Evolutionary conservation across 305 asterid species (phyloP).

Genomic region (Fraxinus xanthoxyloides): DNA sequence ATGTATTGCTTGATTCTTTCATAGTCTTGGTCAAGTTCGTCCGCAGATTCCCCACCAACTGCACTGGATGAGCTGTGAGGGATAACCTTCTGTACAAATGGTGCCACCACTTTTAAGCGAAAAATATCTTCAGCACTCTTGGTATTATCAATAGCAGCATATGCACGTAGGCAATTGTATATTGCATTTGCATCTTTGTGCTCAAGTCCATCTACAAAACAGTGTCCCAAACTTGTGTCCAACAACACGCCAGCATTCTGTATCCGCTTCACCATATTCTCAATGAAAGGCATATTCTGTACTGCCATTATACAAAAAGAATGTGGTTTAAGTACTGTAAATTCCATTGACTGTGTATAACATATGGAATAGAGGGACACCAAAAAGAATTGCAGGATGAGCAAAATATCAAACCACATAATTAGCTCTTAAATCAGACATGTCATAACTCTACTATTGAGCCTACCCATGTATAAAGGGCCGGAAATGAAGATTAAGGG

Average conservation of each 20-base stretch:
- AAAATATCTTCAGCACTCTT: constrained; percentile 85
- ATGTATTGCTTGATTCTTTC: constrained; percentile 58
- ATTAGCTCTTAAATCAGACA: constrained; percentile 10
- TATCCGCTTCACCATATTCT: constrained; percentile 94
- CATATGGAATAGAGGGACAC: constrained; percentile 3
- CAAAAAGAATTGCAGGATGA: constrained; percentile 14
- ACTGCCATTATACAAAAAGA: constrained; percentile 49
- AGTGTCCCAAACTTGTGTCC: constrained; percentile 82
- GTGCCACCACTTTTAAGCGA: constrained; percentile 67
- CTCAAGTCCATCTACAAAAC: constrained; percentile 84
- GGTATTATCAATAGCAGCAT: constrained; percentile 90
- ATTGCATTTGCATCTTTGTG: constrained; percentile 83
- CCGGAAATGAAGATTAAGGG: not conserved
- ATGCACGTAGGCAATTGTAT: constrained; percentile 95
- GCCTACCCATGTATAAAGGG: constrained; percentile 3
- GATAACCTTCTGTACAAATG: constrained; percentile 61
- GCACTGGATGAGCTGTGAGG: constrained; percentile 42
- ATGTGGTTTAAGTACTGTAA: constrained; percentile 34
- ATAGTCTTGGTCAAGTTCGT: constrained; percentile 82
- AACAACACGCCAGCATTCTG: constrained; percentile 73
- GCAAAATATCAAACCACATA: not conserved
- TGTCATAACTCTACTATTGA: not conserved
- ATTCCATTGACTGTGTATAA: constrained; percentile 3
- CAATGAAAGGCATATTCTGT: constrained; percentile 92
- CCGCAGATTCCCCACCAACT: constrained; percentile 53